Percentiles rank a stretch among this genome's conserved stretches.
Conservation (phyloP, 2,329 filamentous ascomycete species). For the Rhinocladiella mackenziei region DNA sequence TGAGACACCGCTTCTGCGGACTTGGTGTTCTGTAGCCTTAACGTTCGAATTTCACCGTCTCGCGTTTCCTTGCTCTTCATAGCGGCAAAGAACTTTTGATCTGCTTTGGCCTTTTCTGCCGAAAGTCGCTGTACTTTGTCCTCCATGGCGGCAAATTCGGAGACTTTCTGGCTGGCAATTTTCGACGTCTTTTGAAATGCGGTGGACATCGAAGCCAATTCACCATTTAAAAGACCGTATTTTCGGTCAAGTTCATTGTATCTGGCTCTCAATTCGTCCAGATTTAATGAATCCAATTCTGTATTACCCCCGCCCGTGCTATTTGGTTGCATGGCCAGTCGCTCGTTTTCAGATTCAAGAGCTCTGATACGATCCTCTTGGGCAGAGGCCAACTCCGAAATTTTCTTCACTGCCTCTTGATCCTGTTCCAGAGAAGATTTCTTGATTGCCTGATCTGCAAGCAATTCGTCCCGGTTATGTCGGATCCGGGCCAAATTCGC, state of each 20-base stretch:
- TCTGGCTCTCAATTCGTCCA: slow-evolving; percentile 69
- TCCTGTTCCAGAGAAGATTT: slow-evolving; percentile 77
- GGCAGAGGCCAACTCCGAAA: slow-evolving; percentile 74
- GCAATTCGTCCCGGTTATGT: slow-evolving; percentile 75
- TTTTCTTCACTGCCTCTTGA: slow-evolving; percentile 62
- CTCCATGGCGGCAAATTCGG: slow-evolving; percentile 70
- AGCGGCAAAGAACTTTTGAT: slow-evolving; percentile 95
- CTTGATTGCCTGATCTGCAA: slow-evolving; percentile 74
- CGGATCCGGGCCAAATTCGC: slow-evolving; percentile 82
- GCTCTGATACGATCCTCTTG: slow-evolving; percentile 76
- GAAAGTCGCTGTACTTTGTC: slow-evolving; percentile 69
- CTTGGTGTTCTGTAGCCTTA: slow-evolving; percentile 80
- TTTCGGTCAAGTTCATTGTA: slow-evolving; percentile 73
- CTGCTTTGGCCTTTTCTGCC: slow-evolving; percentile 91
- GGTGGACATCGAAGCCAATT: slow-evolving; percentile 81
- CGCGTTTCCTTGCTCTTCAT: slow-evolving; percentile 90
- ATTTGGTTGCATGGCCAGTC: slow-evolving; percentile 49
- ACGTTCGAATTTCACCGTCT: slow-evolving; percentile 70
- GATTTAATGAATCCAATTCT: slow-evolving; percentile 44
- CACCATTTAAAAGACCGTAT: slow-evolving; percentile 77
- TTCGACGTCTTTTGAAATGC: slow-evolving; percentile 87
- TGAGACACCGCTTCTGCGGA: slow-evolving; percentile 91
- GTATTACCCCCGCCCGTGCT: slow-evolving; percentile 23
- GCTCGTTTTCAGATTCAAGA: slow-evolving; percentile 75
- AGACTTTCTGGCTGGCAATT: slow-evolving; percentile 79